These are phyloP conservation scores for Trifolium repens DNA, from an alignment of 306 rosid species.

Conservation along the genomic window DNA sequence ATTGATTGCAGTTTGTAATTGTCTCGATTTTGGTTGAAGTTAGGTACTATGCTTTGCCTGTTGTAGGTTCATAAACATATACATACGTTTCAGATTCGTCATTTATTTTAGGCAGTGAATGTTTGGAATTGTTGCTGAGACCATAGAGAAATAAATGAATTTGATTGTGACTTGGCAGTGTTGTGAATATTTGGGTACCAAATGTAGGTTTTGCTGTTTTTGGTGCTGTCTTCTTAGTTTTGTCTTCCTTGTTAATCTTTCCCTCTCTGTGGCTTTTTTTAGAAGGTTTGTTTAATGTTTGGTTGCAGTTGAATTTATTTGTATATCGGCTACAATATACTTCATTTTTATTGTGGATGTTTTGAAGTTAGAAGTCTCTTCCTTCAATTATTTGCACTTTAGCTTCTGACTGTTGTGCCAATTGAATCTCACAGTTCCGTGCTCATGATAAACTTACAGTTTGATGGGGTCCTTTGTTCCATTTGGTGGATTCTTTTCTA, in stretches of 20 bases:
- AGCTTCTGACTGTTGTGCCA: constrained; percentile 58
- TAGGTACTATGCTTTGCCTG: not conserved
- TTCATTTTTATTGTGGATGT: constrained; percentile 31
- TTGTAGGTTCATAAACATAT: not conserved
- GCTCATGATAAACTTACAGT: constrained; percentile 86
- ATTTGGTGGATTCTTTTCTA: constrained; percentile 86
- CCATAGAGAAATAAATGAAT: constrained; percentile 8
- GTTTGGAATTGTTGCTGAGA: constrained; percentile 18
- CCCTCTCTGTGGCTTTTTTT: constrained; percentile 10
- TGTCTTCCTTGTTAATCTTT: constrained; percentile 15
- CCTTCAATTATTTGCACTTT: constrained; percentile 40
- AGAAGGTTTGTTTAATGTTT: not conserved
- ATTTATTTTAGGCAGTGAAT: not conserved
- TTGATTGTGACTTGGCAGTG: constrained; percentile 6
- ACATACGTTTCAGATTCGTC: not conserved
- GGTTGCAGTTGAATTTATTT: not conserved
- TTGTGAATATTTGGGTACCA: constrained; percentile 23
- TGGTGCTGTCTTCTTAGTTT: constrained; percentile 13
- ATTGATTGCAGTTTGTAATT: not conserved
- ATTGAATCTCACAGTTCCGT: constrained; percentile 75
- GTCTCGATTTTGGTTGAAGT: constrained; percentile 15
- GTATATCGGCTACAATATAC: constrained; percentile 3
- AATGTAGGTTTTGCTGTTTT: not conserved
- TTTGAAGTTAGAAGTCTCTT: constrained; percentile 25
- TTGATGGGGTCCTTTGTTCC: constrained; percentile 97